Percentiles rank a stretch among this genome's conserved stretches.
phyloP scores from a whole-genome alignment of 768 basidiomycete species.

The Tubosaeta sp. region DNA sequence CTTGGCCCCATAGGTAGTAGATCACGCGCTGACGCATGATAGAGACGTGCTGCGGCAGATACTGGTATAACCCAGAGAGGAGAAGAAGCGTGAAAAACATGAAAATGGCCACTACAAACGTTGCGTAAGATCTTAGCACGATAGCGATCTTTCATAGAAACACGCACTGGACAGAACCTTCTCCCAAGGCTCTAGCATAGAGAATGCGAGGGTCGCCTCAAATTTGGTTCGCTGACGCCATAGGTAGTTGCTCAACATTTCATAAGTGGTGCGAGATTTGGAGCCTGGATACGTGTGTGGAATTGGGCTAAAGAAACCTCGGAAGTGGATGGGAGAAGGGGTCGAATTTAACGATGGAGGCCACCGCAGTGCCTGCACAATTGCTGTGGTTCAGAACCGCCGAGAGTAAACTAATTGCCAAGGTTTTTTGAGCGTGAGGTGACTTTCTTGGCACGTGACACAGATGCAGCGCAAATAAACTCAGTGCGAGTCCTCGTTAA shows the following conservation, averaged over 20 bases:
- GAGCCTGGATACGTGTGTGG: background rate
- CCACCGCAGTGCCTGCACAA: background rate
- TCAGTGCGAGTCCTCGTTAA: too few relatives aligned
- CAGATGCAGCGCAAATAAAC: too few relatives aligned
- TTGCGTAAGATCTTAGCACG: conserved; percentile 4
- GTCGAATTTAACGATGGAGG: background rate
- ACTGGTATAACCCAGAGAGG: conserved; percentile 48
- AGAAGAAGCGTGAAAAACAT: conserved; percentile 41
- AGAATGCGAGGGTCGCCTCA: conserved; percentile 56
- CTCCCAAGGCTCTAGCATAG: conserved; percentile 71
- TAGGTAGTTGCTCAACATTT: conserved; percentile 29
- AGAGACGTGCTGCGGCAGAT: conserved; percentile 56
- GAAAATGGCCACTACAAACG: conserved; percentile 39
- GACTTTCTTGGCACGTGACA: conserved; percentile 23
- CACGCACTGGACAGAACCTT: conserved; percentile 53
- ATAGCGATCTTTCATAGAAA: conserved; percentile 4
- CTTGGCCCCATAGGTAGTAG: conserved; percentile 64
- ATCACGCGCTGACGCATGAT: conserved; percentile 51
- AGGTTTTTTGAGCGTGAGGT: background rate
- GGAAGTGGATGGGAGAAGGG: background rate
- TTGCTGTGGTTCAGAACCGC: conserved; percentile 3
- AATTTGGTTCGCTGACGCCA: conserved; percentile 31
- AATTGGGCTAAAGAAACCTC: background rate
- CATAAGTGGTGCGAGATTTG: conserved; percentile 10
- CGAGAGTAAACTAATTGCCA: background rate